Conservation (phyloP, 73 alveolate species). For the Paramecium biaurelia region DNA sequence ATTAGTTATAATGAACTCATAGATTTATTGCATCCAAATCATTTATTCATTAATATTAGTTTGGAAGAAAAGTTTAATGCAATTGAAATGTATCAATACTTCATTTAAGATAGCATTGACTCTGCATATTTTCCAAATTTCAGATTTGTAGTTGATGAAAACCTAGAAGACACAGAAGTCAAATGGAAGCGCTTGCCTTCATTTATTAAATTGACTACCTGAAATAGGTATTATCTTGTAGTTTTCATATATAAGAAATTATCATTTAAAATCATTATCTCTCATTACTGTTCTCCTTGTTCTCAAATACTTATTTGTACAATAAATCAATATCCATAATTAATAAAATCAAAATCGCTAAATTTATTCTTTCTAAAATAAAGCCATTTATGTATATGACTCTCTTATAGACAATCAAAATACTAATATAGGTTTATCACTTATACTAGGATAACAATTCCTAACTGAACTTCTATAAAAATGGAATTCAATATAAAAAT, state of each 20-base stretch:
- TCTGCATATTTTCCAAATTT: not conserved
- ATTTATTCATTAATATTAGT: conserved; percentile 22
- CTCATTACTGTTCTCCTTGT: not conserved
- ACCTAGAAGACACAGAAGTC: not conserved
- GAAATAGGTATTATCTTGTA: not conserved
- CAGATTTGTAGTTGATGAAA: not conserved
- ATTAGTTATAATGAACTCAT: conserved; percentile 45
- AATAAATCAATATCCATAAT: not conserved
- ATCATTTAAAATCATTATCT: not conserved
- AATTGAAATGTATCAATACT: not conserved
- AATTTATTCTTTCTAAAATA: not conserved
- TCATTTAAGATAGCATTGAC: not conserved
- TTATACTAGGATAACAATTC: not conserved
- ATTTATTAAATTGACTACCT: not conserved
- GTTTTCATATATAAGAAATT: not conserved
- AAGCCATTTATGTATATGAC: not conserved
- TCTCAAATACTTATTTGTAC: not conserved
- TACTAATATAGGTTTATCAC: not conserved
- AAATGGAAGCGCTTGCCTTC: conserved; percentile 32
- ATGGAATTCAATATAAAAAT: not conserved
- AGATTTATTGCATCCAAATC: conserved; percentile 18
- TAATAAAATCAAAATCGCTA: not conserved
- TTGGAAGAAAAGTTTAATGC: conserved; percentile 23
- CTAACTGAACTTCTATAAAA: not conserved
- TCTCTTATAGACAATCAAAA: not conserved